Base-by-base conservation (phyloP, 306 rosid genomes). In the Oemleria cerasiformis region DNA sequence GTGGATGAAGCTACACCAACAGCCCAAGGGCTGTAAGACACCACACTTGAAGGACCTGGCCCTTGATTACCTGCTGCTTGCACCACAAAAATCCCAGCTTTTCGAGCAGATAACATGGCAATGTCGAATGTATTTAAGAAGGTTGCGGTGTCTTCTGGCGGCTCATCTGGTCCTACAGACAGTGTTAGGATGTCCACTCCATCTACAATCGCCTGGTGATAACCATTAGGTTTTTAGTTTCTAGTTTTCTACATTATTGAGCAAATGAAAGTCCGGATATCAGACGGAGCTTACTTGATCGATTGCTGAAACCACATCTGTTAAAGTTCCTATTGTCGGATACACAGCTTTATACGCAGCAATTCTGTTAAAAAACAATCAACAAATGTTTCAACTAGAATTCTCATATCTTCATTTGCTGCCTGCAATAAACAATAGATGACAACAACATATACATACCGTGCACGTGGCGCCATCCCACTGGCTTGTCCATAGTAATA, bases 11-110 rank as follows among this genome's bases (percentile, higher is more conserved):
- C 97, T 20, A 84, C 96, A 39, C 90, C 81, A 0, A 89, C 64
- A 5, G 81, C 84, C 97, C 97, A 94, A 7, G 99, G 99, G 77
- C 96, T 89, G 73, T 72, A 91, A 5, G 97, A 87, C 16, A 89
- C 76, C 15, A 88, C 81, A 3, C 84, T 75, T n/a, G 92, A 88
- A 78, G 87, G 66, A 17, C 55, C 55, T 2, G 99, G 99, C 12
- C 99, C 99, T 0, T 63, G 75, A 76, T 94, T 94, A 3, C 97
- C 97, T 6, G 90, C 87, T 8, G 99, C 97, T 77, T 94, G 91
- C 47, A 81, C 88, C 75, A 94, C 97, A 6, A 94, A 76, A 67
- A 91, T 78, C 42, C 99, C 97, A 47, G 99, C 99, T 71, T 82
- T 79, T 63, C 85, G 67, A 11, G 95, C 99, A 82, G 73, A 82